Percentiles rank a stretch among this genome's conserved stretches.
These are phyloP conservation scores for Lumnitzera littorea DNA, from an alignment of 345 rosid species.

Conservation along the genomic window DNA sequence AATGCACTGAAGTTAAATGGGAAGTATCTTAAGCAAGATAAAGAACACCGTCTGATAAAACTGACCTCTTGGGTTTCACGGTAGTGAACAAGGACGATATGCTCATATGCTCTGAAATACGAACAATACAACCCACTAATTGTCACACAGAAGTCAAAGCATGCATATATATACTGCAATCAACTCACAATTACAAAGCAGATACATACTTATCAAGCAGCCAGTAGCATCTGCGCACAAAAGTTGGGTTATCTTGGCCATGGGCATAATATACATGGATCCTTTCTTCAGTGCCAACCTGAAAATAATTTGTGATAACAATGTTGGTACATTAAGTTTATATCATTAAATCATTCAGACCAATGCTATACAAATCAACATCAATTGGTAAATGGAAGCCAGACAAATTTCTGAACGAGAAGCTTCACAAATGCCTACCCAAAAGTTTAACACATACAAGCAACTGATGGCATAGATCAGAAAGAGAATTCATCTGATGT, in stretches of 20 bases:
- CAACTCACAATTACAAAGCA: constrained; percentile 4
- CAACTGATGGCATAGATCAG: too few relatives aligned
- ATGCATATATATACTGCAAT: not conserved
- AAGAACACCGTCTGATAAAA: not conserved
- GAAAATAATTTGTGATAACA: constrained; percentile 5
- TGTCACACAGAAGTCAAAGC: too few relatives aligned
- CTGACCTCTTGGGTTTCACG: constrained; percentile 93
- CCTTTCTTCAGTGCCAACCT: constrained; percentile 95
- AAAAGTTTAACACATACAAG: too few relatives aligned
- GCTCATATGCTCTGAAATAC: constrained; percentile 63
- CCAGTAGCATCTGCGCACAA: constrained; percentile 99
- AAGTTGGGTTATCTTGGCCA: constrained; percentile 85
- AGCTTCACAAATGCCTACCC: too few relatives aligned
- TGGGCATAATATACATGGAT: constrained; percentile 99
- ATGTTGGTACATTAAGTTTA: too few relatives aligned
- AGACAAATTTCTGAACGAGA: too few relatives aligned
- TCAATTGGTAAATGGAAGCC: too few relatives aligned
- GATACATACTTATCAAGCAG: constrained; percentile 80
- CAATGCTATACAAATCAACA: too few relatives aligned
- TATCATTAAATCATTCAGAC: too few relatives aligned
- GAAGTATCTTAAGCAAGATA: not conserved
- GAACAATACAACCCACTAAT: too few relatives aligned
- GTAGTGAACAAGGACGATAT: constrained; percentile 96
- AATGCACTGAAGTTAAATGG: too few relatives aligned
- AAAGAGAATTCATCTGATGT: too few relatives aligned